Evolutionary conservation across 495 filamentous ascomycete genomes (phyloP), one percentile per base, ranked within the genome.

Genomic region (Opeltia flavorubescens): DNA sequence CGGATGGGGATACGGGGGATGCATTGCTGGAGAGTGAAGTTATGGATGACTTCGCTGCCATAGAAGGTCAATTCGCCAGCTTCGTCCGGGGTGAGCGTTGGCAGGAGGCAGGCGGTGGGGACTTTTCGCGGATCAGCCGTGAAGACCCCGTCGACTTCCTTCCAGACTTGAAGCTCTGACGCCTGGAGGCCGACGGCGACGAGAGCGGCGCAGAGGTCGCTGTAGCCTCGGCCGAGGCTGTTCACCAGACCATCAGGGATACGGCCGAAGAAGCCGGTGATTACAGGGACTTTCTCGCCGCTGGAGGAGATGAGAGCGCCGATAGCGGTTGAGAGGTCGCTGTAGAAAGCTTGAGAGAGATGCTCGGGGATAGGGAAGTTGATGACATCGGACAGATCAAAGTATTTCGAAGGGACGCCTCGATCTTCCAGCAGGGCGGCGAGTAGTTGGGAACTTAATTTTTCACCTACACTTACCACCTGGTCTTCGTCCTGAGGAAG

Each of bases 21-120:
- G 43, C 91, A 91, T 60, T 95, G 91, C 65, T 98, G 88, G 86
- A 98, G 96, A 45, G 91, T 98, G 58, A 95, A 82, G 42, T 91
- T 91, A 56, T 98, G 91, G 52, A 98, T 95, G 53, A 98, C 91
- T 61, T 94, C 86, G 15, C 84, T 88, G 51, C 87, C 87, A 60
- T 93, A 94, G 58, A 91, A 94, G 8, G 87, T 94, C 53, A 94
- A 70, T 59, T 94, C 87, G 5, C 87, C 85, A 5, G 87, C 88
- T 56, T 95, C 87, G 28, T 84, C 76, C 0, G 87, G 88, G 1
- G 86, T 88, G 58, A 95, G 89, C 15, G 77, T 74, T 1, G 76
- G 60, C 30, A 95, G 68, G 17, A 94, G 71, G 36, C 77, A 69
- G 11, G 87, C 87, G 3, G 86, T 87, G 0, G 86, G 86, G 20